Base-by-base conservation (phyloP, 345 rosid species). In the Pistacia vera region DNA sequence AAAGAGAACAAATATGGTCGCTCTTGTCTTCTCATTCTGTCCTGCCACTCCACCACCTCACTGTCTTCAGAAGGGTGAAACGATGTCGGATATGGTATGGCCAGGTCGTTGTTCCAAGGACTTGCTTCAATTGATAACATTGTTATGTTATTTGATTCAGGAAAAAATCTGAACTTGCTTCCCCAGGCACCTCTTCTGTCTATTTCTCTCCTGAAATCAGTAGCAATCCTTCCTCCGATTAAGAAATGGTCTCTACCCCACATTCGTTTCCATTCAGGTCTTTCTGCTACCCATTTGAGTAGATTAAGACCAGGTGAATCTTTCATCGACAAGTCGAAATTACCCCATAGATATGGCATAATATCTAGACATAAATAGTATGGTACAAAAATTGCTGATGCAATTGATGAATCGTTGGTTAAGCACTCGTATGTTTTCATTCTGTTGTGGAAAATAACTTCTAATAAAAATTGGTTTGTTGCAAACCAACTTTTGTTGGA, bases 291-390 rank as follows among this genome's bases (percentile, higher is more conserved):
- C 91, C 88, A 86, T 63, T 75, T 65, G 72, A 86, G 77, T 4
- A 89, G 78, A 74, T 80, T 88, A 55, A 68, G 62, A 3, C 85
- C 84, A 8, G 86, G 72, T 0, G 82, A 81, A 10, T 89, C 93
- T 79, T 90, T 75, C 10, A 73, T 83, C 0, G 91, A 76, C 25
- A 78, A 77, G 78, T 87, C 86, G 60, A 77, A 82, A 46, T 30
- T 30, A 30, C 87, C 89, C 93, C 92, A 89, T 0, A 91, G 84
- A 59, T 80, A 82, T 74, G 75, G 83, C 48, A 91, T 80, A 68
- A 89, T 75, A 60, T 89, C 93, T 30, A 89, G 86, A n/a, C 93
- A 92, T 8, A 90, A 88, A 72, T 90, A 90, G 66, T 84, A 89
- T 0, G 94, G 94, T 1, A 90, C 79, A 16, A 75, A 90, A 2